These are phyloP conservation scores for Xerocomellus intermedius DNA, from an alignment of 768 basidiomycete genomes.

Conservation along the genomic window DNA sequence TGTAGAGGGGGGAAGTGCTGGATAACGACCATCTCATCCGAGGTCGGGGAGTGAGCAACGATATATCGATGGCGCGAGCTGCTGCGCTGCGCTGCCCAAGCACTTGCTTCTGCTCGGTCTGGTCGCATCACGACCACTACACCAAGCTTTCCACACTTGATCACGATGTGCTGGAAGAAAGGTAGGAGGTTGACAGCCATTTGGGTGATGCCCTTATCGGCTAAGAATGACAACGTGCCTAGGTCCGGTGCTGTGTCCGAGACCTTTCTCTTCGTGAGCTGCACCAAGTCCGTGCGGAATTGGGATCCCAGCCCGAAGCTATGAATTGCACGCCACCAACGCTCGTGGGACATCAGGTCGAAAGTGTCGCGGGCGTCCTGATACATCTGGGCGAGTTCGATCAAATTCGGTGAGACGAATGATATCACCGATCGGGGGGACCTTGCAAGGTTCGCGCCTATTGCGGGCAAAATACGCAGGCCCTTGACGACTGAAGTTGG, in stretches of 20 bases:
- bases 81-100: conserved; percentile 52
- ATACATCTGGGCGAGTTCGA: conserved; percentile 70
- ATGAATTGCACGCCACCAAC: conserved; percentile 69
- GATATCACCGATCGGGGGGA: conserved; percentile 48
- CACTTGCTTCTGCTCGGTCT: conserved; percentile 36
- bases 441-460: conserved; percentile 40
- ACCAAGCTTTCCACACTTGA: conserved; percentile 80
- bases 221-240: conserved; percentile 58
- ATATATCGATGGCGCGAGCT: conserved; percentile 48
- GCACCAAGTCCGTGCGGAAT: conserved; percentile 66
- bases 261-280: conserved; percentile 48
- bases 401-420: conserved; percentile 80
- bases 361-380: conserved; percentile 45
- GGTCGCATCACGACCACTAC: conserved; percentile 63
- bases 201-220: conserved; percentile 70
- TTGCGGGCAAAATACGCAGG: conserved; percentile 61
- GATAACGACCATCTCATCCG: conserved; percentile 54
- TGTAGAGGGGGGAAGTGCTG: conserved; percentile 69
- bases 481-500: conserved; percentile 92
- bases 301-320: conserved; percentile 60
- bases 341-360: conserved; percentile 49
- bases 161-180: conserved; percentile 77
- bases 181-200: conserved; percentile 83
- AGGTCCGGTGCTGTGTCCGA: conserved; percentile 39
- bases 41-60: conserved; percentile 46